Conservation (phyloP, 169 alveolate species). For the Plasmodium vivax region DNA sequence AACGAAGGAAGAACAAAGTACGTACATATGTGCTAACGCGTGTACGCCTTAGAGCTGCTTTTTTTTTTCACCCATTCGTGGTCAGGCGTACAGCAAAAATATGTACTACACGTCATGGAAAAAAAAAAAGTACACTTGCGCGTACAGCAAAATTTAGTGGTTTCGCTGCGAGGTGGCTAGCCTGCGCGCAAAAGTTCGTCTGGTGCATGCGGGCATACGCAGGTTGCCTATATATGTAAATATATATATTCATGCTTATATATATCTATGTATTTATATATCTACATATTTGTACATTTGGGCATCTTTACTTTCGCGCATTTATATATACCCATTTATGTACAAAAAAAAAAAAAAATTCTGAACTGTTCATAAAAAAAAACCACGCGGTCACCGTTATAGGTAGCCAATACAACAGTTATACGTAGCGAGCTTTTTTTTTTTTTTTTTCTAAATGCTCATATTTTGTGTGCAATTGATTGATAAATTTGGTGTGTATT, state of each 20-base stretch:
- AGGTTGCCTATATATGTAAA: neutral
- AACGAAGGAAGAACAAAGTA: neutral
- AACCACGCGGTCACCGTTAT: neutral
- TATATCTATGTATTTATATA: neutral
- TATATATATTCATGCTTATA: neutral
- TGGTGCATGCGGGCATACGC: neutral
- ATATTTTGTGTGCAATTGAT: neutral
- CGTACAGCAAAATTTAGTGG: conserved; percentile 18
- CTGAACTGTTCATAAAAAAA: conserved; percentile 1
- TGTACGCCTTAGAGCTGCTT: conserved; percentile 16
- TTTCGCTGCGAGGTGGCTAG: conserved; percentile 20
- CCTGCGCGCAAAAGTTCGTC: neutral
- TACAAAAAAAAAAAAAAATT: neutral
- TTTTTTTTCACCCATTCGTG: neutral
- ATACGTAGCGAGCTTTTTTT: neutral
- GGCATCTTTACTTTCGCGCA: neutral
- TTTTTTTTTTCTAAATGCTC: neutral
- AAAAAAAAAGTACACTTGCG: neutral
- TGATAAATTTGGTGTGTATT: neutral
- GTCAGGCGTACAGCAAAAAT: conserved; percentile 37
- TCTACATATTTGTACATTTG: neutral
- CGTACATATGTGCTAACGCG: neutral
- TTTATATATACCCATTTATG: neutral
- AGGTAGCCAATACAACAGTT: neutral
- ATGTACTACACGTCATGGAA: neutral